phyloP scores from a whole-genome alignment of 768 basidiomycete genomes.

The Mycena indigotica region DNA sequence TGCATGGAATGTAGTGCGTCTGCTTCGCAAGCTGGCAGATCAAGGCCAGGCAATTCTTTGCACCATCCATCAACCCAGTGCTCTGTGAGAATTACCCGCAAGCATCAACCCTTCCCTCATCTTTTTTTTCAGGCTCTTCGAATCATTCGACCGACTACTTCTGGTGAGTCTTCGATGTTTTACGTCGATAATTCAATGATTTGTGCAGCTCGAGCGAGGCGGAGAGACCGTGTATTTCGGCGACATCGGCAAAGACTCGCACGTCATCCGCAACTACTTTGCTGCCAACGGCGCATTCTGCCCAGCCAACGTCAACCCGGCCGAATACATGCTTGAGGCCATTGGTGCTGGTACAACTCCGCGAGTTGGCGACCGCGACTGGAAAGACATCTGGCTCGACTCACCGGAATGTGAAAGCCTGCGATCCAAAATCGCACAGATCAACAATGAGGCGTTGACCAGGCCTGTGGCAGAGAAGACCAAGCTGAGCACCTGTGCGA shows the following conservation, averaged over 20 bases:
- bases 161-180: slow-evolving; percentile 28
- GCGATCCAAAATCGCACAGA: slow-evolving; percentile 44
- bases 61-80: slow-evolving; percentile 88
- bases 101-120: neutral
- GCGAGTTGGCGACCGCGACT: slow-evolving; percentile 76
- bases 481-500: slow-evolving; percentile 51
- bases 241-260: slow-evolving; percentile 77
- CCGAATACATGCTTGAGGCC: slow-evolving; percentile 80
- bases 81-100: slow-evolving; percentile 43
- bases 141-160: slow-evolving; percentile 77
- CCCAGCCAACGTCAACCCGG: slow-evolving; percentile 77
- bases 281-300: slow-evolving; percentile 72
- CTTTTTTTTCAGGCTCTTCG: slow-evolving; percentile 53
- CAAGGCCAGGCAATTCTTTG: slow-evolving; percentile 89
- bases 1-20: slow-evolving; percentile 81
- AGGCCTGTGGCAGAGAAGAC: slow-evolving; percentile 42
- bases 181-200: neutral
- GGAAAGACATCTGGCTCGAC: slow-evolving; percentile 83
- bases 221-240: slow-evolving; percentile 96
- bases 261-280: slow-evolving; percentile 74
- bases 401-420: slow-evolving; percentile 58
- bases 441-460: slow-evolving; percentile 51
- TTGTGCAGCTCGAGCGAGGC: slow-evolving; percentile 58
- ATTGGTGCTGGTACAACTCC: slow-evolving; percentile 82
- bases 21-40: slow-evolving; percentile 80